These are phyloP conservation scores for Lipomyces mesembrius DNA, from an alignment of 805 yeast species.

Conservation along the genomic window DNA sequence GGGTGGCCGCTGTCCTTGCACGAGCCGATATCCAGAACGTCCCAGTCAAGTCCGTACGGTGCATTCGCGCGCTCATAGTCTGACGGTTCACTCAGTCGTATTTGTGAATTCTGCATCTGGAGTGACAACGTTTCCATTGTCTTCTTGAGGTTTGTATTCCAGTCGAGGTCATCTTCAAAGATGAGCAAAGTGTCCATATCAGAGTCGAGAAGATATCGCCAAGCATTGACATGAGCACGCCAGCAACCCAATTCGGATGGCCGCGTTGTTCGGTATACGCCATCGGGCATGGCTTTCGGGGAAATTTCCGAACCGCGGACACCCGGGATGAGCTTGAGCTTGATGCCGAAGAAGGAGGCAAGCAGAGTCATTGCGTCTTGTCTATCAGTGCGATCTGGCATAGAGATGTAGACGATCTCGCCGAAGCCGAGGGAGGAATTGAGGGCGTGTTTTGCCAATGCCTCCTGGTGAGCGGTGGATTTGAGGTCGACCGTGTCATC, in stretches of 20 bases:
- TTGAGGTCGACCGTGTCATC: not conserved
- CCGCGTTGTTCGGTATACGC: slow-evolving; percentile 3
- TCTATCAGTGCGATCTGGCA: slow-evolving; percentile 25
- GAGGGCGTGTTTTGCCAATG: slow-evolving; percentile 8
- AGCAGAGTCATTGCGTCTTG: slow-evolving; percentile 24
- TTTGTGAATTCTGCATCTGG: slow-evolving; percentile 13
- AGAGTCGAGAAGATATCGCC: slow-evolving; percentile 20
- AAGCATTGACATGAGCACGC: slow-evolving; percentile 24
- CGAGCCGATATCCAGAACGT: slow-evolving; percentile 15
- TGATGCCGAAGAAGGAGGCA: slow-evolving; percentile 9
- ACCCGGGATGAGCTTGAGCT: slow-evolving; percentile 14
- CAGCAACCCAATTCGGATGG: slow-evolving; percentile 23
- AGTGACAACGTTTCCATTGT: slow-evolving; percentile 13
- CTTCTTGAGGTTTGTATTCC: slow-evolving; percentile 16
- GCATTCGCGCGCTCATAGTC: slow-evolving; percentile 13
- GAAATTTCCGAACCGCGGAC: slow-evolving; percentile 17
- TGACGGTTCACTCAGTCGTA: slow-evolving; percentile 17
- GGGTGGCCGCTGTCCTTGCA: slow-evolving; percentile 20
- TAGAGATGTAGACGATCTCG: slow-evolving; percentile 12
- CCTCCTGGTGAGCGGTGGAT: not conserved
- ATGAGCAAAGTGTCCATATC: slow-evolving; percentile 21
- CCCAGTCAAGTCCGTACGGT: slow-evolving; percentile 29
- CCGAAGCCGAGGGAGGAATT: slow-evolving; percentile 27
- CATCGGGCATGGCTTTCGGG: slow-evolving; percentile 20
- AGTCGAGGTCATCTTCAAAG: slow-evolving; percentile 27